Evolutionary conservation across 768 basidiomycete species (phyloP), one percentile per base, ranked within the genome.

Genomic region (Tylopilus vinaceipallidus): DNA sequence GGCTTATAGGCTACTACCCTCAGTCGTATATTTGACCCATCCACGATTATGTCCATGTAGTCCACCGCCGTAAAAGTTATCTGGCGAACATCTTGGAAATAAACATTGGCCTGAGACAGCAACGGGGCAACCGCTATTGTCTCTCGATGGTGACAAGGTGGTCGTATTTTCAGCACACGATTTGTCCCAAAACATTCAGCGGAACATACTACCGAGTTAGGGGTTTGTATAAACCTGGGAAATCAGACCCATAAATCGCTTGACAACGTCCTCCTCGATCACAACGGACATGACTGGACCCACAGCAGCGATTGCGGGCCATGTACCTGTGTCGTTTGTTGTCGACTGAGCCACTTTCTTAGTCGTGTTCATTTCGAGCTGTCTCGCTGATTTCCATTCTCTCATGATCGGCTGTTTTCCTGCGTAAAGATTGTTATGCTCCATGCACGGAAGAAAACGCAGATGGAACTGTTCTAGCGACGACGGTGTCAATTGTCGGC

Each of bases 271-370:
- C n/a, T n/a, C 29, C 11, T 29, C 7, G 16, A n/a, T 27, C 27
- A 5, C 36, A 53, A 38, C 50, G 33, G 50, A 50, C 37, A 50
- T 44, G 32, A 34, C 8, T 23, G 6, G 13, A 38, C 13, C n/a
- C 39, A 8, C 6, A 19, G 13, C 49, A 51, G 14, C 14, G 22
- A 16, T 16, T 19, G 26, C 27, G 29, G 29, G 30, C 17, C 27
- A 14, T n/a, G n/a, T n/a, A 29, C 8, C 7, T 22, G 12, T 29
- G n/a, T 30, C 20, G 2, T 42, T 22, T 42, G 20, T 6, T 42
- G 4, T 29, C 11, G 4, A 13, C 42, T 12, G 19, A 20, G 40
- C 26, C 42, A n/a, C n/a, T n/a, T n/a, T 22, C 20, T 32, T n/a
- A 44, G 14, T 40, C n/a, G 6, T 27, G 14, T 27, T 34, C 37